Percentiles rank a stretch among this genome's conserved stretches.
These are phyloP conservation scores for Jaltomata sinuosa DNA, from an alignment of 257 asterid species.

Conservation along the genomic window DNA sequence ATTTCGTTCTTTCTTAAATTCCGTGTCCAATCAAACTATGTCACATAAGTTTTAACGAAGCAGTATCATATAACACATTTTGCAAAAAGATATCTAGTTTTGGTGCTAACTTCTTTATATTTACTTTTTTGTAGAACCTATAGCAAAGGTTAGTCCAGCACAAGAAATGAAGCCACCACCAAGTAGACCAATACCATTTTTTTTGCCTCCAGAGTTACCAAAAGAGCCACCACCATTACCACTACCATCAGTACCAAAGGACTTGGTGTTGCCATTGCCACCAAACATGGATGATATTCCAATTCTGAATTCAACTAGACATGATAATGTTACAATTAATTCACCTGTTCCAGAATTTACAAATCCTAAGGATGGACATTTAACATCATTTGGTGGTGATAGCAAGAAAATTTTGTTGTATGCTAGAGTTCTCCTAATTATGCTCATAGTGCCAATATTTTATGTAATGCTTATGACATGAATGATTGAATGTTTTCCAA, in stretches of 20 bases:
- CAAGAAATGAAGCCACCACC: conserved; percentile 5
- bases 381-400: neutral
- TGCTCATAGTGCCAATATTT: neutral
- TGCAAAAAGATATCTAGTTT: neutral
- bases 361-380: neutral
- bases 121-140: neutral
- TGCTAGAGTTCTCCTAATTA: neutral
- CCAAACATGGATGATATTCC: conserved; percentile 3
- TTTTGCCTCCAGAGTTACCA: neutral
- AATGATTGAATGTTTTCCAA: neutral
- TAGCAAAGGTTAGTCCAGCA: neutral
- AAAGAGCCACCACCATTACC: neutral
- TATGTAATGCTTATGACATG: neutral
- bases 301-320: neutral
- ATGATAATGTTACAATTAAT: neutral
- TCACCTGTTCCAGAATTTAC: neutral
- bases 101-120: neutral
- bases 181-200: neutral
- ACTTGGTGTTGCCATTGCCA: neutral
- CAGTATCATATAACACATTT: neutral
- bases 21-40: neutral
- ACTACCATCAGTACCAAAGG: neutral
- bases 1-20: neutral
- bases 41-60: neutral
- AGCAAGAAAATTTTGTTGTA: neutral